Evolutionary conservation across 495 filamentous ascomycete genomes (phyloP).

Genomic region (Thozetella sp.): DNA sequence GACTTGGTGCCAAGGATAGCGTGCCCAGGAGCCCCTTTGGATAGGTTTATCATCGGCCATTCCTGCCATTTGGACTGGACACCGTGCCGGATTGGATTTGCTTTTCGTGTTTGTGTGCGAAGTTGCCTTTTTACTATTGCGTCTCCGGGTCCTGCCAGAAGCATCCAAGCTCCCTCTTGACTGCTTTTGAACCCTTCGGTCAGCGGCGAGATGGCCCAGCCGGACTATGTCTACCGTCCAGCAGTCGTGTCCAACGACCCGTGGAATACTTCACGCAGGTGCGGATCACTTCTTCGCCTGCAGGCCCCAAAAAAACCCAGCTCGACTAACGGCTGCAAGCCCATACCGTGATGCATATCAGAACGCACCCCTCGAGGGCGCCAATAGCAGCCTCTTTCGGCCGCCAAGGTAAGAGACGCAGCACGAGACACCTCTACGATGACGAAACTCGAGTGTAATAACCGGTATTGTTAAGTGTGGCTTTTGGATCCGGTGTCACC

Average conservation of each 20-base stretch:
- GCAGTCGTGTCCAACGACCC: slow-evolving; percentile 41
- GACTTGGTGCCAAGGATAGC: not conserved
- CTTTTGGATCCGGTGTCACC: slow-evolving; percentile 33
- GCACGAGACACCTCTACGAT: slow-evolving; percentile 18
- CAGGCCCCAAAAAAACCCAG: slow-evolving; percentile 21
- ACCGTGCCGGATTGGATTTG: slow-evolving; percentile 9
- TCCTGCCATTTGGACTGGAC: not conserved
- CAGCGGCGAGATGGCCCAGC: slow-evolving; percentile 36
- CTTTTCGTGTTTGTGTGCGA: slow-evolving; percentile 17
- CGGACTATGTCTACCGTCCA: slow-evolving; percentile 40
- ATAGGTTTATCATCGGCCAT: not conserved
- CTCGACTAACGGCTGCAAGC: slow-evolving; percentile 38
- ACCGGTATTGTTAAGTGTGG: slow-evolving; percentile 34
- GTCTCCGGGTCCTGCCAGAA: slow-evolving; percentile 10
- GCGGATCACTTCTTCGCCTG: slow-evolving; percentile 38
- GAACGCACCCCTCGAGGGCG: slow-evolving; percentile 17
- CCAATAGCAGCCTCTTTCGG: slow-evolving; percentile 34
- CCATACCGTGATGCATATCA: slow-evolving; percentile 39
- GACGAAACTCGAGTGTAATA: slow-evolving; percentile 42
- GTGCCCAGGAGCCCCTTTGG: not conserved
- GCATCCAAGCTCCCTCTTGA: slow-evolving; percentile 7
- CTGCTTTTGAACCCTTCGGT: slow-evolving; percentile 11
- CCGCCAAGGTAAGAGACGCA: slow-evolving; percentile 46
- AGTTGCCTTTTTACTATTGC: slow-evolving; percentile 17
- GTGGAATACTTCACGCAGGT: slow-evolving; percentile 49